phyloP scores from a whole-genome alignment of 495 filamentous ascomycete genomes.

The Xeromyces bisporus region DNA sequence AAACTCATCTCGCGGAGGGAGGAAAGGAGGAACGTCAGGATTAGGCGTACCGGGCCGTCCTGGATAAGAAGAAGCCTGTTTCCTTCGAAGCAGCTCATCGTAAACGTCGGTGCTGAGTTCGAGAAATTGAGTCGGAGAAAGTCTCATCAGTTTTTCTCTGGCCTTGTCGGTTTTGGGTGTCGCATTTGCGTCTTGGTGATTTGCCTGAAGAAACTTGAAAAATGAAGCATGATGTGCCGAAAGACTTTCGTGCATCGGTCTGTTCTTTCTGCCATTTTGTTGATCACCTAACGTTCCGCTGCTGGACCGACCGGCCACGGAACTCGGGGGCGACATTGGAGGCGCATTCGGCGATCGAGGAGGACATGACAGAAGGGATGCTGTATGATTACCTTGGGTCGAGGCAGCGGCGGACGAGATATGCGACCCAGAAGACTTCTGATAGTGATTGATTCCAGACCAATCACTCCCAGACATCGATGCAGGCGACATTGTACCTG shows the following conservation, averaged over 20 bases:
- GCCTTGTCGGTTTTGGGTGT: slow-evolving; percentile 69
- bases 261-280: slow-evolving; percentile 38
- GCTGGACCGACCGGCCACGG: slow-evolving; percentile 60
- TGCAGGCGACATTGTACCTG: slow-evolving; percentile 64
- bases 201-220: slow-evolving; percentile 52
- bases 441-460: slow-evolving; percentile 64
- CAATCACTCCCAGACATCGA: slow-evolving; percentile 76
- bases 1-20: slow-evolving; percentile 71
- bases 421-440: slow-evolving; percentile 27
- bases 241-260: slow-evolving; percentile 49
- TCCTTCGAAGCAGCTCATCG: slow-evolving; percentile 80
- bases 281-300: slow-evolving; percentile 48
- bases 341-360: slow-evolving; percentile 15
- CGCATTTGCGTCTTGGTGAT: slow-evolving; percentile 55
- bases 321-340: slow-evolving; percentile 68
- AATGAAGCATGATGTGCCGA: slow-evolving; percentile 69
- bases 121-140: slow-evolving; percentile 85
- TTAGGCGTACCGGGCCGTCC: slow-evolving; percentile 29
- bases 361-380: slow-evolving; percentile 51
- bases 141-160: slow-evolving; percentile 75
- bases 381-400: slow-evolving; percentile 46
- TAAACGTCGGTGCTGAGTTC: slow-evolving; percentile 96
- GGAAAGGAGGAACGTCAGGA: slow-evolving; percentile 43
- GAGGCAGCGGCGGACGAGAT: slow-evolving; percentile 36
- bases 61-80: slow-evolving; percentile 43